Base-by-base conservation (phyloP, 2,329 filamentous ascomycete species). In the Didymella keratinophila region DNA sequence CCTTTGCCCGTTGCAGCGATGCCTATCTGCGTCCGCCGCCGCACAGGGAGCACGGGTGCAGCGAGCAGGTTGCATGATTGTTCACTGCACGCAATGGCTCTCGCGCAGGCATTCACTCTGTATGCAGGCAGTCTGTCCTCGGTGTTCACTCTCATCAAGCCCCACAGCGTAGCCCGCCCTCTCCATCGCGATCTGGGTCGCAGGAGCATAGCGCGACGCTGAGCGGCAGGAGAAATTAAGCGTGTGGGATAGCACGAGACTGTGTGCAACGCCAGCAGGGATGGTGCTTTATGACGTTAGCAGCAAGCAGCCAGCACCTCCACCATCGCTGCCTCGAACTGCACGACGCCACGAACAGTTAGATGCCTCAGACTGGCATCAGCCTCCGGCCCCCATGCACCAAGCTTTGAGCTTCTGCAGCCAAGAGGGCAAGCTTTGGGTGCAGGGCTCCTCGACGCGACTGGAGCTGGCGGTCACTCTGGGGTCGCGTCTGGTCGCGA, bases 181-280 rank as follows among this genome's bases (percentile, higher is more conserved):
- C 44, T 41, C 37, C 47, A 46, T 60, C 36, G 51, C 46, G 41
- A 51, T 52, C 57, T 56, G 57, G 52, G 52, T 60, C 57, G 41
- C 47, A 60, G 52, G 46, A 41, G 51, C 42, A 58, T 61, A 58
- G 58, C 62, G 58, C 53, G 49, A 58, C 62, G 60, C 59, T 58
- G 52, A 61, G 61, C 56, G 63, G 61, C 61, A 61, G 60, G 60
- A 60, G 61, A 66, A 61, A 66, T 66, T 66, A 65, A 64, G 63
- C 63, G 58, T 63, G 63, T 60, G 57, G 63, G 63, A 66, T 66
- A 64, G 63, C 63, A 61, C 63, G 51, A 58, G 44, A 48, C 47
- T 53, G 49, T 32, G 37, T 46, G 48, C 56, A 46, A 47, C 59
- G 45, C 44, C 52, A 55, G 52, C 61, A 63, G 58, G 61, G 61